Evolutionary conservation across 202 grass and related monocot genomes (phyloP).

Genomic region (Carex arenaria): DNA sequence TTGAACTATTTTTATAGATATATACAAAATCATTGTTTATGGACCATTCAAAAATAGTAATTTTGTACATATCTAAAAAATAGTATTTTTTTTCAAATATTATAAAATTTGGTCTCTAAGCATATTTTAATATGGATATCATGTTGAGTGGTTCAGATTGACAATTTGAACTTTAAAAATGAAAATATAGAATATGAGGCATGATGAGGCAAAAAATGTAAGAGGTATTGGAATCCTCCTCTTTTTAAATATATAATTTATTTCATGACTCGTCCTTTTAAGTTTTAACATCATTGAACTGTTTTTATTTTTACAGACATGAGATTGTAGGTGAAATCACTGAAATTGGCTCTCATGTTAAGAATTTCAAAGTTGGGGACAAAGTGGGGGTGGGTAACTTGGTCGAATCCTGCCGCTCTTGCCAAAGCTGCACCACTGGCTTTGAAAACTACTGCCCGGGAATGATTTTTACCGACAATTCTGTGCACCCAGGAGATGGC

Average conservation of each 20-base stretch:
- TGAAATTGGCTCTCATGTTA: constrained; percentile 64
- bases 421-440: constrained; percentile 32
- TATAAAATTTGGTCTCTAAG: no score
- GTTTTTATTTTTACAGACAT: constrained; percentile 35
- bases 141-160: no score
- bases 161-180: no score
- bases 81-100: no score
- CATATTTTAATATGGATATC: no score
- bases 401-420: constrained; percentile 56
- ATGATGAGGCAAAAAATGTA: no score
- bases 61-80: no score
- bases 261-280: neutral
- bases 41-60: no score
- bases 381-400: constrained; percentile 71
- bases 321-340: constrained; percentile 66
- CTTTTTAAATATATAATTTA: neutral
- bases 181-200: no score
- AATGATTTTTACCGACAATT: constrained; percentile 48
- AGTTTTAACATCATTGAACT: neutral
- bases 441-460: constrained; percentile 59
- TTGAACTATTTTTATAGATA: no score
- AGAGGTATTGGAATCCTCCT: no score
- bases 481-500: constrained; percentile 39
- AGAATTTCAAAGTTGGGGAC: constrained; percentile 52
- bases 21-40: no score